Evolutionary conservation across 2,329 filamentous ascomycete genomes (phyloP).

Genomic region (Pseudogymnoascus sp.): DNA sequence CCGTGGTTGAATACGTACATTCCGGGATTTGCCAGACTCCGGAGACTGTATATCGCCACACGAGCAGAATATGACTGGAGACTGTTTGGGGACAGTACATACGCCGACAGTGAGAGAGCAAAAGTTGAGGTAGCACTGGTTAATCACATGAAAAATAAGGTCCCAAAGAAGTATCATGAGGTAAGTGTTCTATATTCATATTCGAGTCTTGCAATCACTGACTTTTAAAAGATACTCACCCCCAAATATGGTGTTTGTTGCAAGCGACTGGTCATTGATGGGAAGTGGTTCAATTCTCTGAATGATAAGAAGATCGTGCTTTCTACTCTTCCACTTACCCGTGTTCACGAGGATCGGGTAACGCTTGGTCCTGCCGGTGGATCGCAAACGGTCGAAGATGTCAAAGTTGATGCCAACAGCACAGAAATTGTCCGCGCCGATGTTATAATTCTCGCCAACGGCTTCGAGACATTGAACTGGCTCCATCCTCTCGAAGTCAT

Average conservation of each 20-base stretch:
- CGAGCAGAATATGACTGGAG: conserved; percentile 38
- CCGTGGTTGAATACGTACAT: conserved; percentile 38
- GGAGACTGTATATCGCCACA: conserved; percentile 36
- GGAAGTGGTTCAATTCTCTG: conserved; percentile 41
- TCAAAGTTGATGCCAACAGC: conserved; percentile 17
- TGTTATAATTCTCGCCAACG: conserved; percentile 50
- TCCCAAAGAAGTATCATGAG: conserved; percentile 50
- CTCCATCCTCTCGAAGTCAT: conserved; percentile 45
- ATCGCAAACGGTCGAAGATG: conserved; percentile 32
- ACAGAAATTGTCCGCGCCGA: conserved; percentile 42
- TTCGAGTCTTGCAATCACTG: background rate
- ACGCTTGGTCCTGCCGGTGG: conserved; percentile 41
- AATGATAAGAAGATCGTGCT: conserved; percentile 43
- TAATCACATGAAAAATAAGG: conserved; percentile 37
- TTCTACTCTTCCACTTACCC: conserved; percentile 42
- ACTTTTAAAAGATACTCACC: conserved; percentile 36
- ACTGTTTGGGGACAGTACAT: conserved; percentile 37
- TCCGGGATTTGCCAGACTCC: conserved; percentile 37
- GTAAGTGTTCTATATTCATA: background rate
- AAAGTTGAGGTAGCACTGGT: conserved; percentile 35
- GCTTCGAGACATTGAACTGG: conserved; percentile 47
- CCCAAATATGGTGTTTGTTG: conserved; percentile 50
- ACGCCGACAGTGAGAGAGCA: conserved; percentile 34
- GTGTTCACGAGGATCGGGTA: conserved; percentile 39
- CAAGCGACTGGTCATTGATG: conserved; percentile 48